phyloP scores from a whole-genome alignment of 495 filamentous ascomycete genomes.

The Friedmanniomyces simplex region DNA sequence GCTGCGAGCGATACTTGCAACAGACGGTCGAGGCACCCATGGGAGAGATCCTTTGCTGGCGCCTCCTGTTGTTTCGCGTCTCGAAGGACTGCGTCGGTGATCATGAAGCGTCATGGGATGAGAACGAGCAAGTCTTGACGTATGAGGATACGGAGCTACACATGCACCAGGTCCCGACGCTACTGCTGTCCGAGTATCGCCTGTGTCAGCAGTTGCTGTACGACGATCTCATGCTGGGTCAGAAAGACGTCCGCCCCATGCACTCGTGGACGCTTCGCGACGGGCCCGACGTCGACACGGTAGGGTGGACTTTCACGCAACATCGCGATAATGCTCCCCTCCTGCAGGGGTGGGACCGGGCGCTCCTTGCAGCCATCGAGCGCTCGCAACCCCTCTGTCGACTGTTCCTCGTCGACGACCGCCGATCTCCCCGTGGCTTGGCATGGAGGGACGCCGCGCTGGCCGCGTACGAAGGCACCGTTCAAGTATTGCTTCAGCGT shows the following conservation, averaged over 20 bases:
- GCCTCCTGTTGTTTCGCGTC: conserved; percentile 1
- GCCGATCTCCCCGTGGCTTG: not conserved
- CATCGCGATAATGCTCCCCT: not conserved
- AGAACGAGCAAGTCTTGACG: not conserved
- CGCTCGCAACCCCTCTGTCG: not conserved
- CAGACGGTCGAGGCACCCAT: conserved; percentile 1
- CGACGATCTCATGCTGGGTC: not conserved
- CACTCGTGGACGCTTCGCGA: not conserved
- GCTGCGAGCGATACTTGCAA: not conserved
- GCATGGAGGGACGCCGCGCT: not conserved
- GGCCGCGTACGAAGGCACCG: not conserved
- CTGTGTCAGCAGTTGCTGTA: not conserved
- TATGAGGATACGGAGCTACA: not conserved
- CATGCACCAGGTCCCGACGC: conserved; percentile 1
- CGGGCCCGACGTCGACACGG: not conserved
- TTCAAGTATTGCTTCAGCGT: conserved; percentile 4
- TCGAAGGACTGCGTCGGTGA: not conserved
- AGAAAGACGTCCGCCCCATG: not conserved
- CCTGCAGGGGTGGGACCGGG: not conserved
- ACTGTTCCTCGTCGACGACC: not conserved
- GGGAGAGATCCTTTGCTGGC: conserved; percentile 5
- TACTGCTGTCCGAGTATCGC: not conserved
- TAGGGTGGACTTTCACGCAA: not conserved
- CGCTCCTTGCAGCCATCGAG: not conserved
- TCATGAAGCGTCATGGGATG: not conserved